Percentiles rank a stretch among this genome's conserved stretches.
These are phyloP conservation scores for Naganishia onofrii DNA, from an alignment of 768 basidiomycete species.

Conservation along the genomic window DNA sequence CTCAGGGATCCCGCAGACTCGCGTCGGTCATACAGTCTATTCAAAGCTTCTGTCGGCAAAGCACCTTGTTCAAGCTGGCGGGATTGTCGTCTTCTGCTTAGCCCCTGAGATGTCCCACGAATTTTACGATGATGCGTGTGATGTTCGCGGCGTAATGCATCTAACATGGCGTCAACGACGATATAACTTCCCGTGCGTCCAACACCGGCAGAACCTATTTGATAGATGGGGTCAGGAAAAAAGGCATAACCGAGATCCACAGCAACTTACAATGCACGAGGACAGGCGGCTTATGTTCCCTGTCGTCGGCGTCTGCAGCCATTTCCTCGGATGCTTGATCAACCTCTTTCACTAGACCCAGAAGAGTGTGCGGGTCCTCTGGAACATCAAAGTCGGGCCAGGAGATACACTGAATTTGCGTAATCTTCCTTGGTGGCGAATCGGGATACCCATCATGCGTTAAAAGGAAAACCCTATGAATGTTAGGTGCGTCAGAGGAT, in stretches of 20 bases:
- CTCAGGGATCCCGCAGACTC: neutral
- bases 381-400: constrained; percentile 99
- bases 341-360: constrained; percentile 73
- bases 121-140: constrained; percentile 28
- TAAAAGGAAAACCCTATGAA: constrained; percentile 63
- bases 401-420: constrained; percentile 86
- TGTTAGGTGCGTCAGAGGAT: constrained; percentile 39
- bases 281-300: constrained; percentile 41
- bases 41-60: neutral
- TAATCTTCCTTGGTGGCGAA: constrained; percentile 64
- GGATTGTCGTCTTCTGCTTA: constrained; percentile 15
- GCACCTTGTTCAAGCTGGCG: neutral
- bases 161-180: constrained; percentile 58
- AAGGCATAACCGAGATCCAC: neutral
- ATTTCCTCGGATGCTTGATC: constrained; percentile 52
- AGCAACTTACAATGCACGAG: constrained; percentile 48
- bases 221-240: neutral
- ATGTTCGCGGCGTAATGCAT: constrained; percentile 41
- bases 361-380: constrained; percentile 69
- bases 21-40: neutral
- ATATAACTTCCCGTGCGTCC: constrained; percentile 94
- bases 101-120: neutral
- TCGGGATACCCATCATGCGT: constrained; percentile 63
- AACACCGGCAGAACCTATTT: constrained; percentile 76
- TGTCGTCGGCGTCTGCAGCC: constrained; percentile 21